These are phyloP conservation scores for Physcomitrium patens DNA, from an alignment of 225 moss, liverwort and hornwort species.

Conservation along the genomic window DNA sequence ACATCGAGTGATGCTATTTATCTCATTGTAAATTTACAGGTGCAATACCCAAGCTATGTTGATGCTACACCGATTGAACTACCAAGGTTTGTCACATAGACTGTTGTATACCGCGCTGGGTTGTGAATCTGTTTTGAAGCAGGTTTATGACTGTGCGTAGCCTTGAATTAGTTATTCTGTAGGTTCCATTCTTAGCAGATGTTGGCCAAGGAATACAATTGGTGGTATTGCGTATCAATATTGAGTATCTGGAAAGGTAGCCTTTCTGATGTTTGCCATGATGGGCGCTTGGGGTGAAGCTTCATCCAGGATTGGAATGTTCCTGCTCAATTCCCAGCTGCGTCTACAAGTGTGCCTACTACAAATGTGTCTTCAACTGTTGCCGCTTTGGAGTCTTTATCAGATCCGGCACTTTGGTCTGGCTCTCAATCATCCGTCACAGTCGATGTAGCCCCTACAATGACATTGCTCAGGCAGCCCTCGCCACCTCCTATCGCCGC, in stretches of 20 bases:
- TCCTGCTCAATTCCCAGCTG: conserved; percentile 38
- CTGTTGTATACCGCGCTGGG: conserved; percentile 12
- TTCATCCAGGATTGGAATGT: conserved; percentile 68
- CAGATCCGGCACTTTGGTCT: conserved; percentile 56
- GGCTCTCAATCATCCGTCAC: conserved; percentile 46
- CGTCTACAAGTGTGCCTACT: conserved; percentile 32
- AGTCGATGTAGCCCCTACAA: conserved; percentile 57
- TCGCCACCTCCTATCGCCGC: conserved; percentile 78
- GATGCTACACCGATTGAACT: conserved; percentile 75
- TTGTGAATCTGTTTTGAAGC: neutral
- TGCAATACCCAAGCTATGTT: conserved; percentile 79
- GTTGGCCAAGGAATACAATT: conserved; percentile 16
- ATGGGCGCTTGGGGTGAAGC: conserved; percentile 52
- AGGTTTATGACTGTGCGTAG: neutral
- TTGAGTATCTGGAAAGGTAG: neutral
- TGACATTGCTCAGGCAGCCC: conserved; percentile 73
- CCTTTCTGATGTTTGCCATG: conserved; percentile 40
- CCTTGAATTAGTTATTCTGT: conserved; percentile 2
- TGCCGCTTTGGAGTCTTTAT: conserved; percentile 42
- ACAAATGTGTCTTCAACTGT: conserved; percentile 34
- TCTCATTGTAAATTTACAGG: conserved; percentile 48
- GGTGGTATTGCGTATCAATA: neutral
- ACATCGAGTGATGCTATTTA: conserved; percentile 8
- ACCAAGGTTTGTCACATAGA: conserved; percentile 66
- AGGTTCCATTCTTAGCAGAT: neutral